Base-by-base conservation (phyloP, 1,139 yeast genomes). In the Suhomyces anneliseae region DNA sequence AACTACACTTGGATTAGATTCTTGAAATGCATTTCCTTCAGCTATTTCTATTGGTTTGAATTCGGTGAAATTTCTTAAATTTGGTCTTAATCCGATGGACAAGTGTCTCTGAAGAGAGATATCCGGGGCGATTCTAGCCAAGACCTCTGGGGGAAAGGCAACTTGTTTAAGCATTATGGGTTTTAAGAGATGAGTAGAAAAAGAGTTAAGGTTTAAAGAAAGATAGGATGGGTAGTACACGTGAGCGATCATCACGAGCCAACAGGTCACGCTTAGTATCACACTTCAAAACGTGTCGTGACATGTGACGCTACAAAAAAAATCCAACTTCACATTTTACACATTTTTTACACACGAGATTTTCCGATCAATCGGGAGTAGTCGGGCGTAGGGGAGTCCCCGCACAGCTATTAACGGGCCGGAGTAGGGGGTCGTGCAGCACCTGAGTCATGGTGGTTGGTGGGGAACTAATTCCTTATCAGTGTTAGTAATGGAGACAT, bases 41-140 rank as follows among this genome's bases (percentile, higher is more conserved):
- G 75, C 66, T 34, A 84, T 68, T 15, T 69, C 65, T 2, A 87
- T 66, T 3, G 82, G 76, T 53, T 87, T 82, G 66, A 88, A 88
- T 64, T 90, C 97, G 54, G 79, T 78, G 58, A 85, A 82, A 39
- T 76, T 72, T 39, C 97, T 78, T 46, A 83, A 68, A 46, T 90
- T 83, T 10, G 95, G 88, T 50, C 97, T 83, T 32, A 85, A 65
- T 1, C 92, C 93, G 29, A 83, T 70, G 8, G 83, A 71, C 33
- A 92, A 65, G 64, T 90, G 96, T 59, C 96, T 79, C 60, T 87
- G 86, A 43, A 92, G 73, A 6, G 92, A 87, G 11, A 89, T 68
- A 49, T 88, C 96, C 1, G 98, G 97, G 8, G 95, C 90, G 38
- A 92, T 78, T 46, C 95, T 74, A 1, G 95, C 92, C 44, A 92